Base-by-base conservation (phyloP, 495 filamentous ascomycete genomes). In the Penicillium fimorum region DNA sequence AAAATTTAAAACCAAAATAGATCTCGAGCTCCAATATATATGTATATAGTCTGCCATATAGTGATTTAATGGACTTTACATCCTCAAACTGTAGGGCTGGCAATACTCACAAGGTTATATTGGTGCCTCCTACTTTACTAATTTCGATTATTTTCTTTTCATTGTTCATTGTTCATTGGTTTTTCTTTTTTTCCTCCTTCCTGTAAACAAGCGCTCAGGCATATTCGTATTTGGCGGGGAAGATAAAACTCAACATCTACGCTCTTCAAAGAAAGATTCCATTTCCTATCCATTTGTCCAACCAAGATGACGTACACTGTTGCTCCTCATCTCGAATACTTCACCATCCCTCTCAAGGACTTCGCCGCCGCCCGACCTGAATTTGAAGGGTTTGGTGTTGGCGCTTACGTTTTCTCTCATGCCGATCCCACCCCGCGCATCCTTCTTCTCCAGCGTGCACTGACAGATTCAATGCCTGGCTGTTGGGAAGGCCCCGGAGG, bases 401-500 rank as follows among this genome's bases (percentile, higher is more conserved):
- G 72, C 11, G 74, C 63, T 17, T 74, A 75, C 53, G 66, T 83
- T 47, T 82, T 83, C 62, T 63, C 68, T 12, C 29, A 55, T 50
- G 41, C 24, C 30, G 17, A 45, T 41, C 42, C 32, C 43, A 27
- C 37, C 41, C 52, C 53, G 25, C 67, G 69, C 9, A 64, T 83
- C 44, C 74, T 87, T 22, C 72, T 87, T 30, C 68, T 86, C 12
- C 82, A 81, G 48, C 81, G 82, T 37, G 63, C 77, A 18, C 35
- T 57, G 37, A 74, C 80, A 8, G 62, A 66, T 48, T 72, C 74
- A 1, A 81, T 74, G 61, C 74, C 76, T 0, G 67, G 73, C 13
- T 64, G 61, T 55, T 85, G 84, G 85, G 84, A 88, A 56, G 66
- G 80, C 1, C 84, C 84, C 2, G 83, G 85, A 2, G 85, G 85